Evolutionary conservation across 257 asterid genomes (phyloP), one percentile per base, ranked within the genome.

Genomic region (Apocynum venetum): DNA sequence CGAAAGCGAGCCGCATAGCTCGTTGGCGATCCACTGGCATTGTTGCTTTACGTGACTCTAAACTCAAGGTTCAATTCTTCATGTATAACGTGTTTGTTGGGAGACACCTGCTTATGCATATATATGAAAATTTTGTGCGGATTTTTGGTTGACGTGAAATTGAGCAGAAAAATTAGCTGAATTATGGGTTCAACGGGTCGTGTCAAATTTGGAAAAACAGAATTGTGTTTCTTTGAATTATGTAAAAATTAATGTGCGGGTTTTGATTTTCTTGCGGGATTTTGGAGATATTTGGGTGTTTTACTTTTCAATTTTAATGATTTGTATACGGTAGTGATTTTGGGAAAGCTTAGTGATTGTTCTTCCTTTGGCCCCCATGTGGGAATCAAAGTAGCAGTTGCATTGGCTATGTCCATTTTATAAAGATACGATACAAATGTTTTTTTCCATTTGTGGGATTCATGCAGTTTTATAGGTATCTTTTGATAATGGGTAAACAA

Each of bases 1-100:
- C 97, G 57, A 86, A 83, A 73, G 94, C 91, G 8, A 87, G 73
- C 85, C 91, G 97, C 79, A 71, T 82, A 82, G 86, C 89, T 56
- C 91, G 99, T 52, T 93, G 99, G 99, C 94, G 98, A 79, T 90
- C 99, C 78, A 95, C 99, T 55, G 99, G 99, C 76, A 95, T 95
- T 57, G 98, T 95, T 38, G 96, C 97, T 70, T 77, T 93, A 88
- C 96, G 99, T 40, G 98, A 95, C 82, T 87, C 97, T 83, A 95
- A 91, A 82, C 86, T 95, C 85, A 95, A 95, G 97, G 99, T 69
- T 80, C 77, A 73, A 40, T 74, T 76, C 17, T 8, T 41, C n/a
- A 38, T 17, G 13, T 56, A n/a, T 55, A 63, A 63, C 4, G 69
- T 63, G 19, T 11, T 61, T 61, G 2, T 41, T 9, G 48, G 46